These are phyloP conservation scores for Stagonosporopsis rhizophila DNA, from an alignment of 2,329 filamentous ascomycete genomes.

Conservation along the genomic window DNA sequence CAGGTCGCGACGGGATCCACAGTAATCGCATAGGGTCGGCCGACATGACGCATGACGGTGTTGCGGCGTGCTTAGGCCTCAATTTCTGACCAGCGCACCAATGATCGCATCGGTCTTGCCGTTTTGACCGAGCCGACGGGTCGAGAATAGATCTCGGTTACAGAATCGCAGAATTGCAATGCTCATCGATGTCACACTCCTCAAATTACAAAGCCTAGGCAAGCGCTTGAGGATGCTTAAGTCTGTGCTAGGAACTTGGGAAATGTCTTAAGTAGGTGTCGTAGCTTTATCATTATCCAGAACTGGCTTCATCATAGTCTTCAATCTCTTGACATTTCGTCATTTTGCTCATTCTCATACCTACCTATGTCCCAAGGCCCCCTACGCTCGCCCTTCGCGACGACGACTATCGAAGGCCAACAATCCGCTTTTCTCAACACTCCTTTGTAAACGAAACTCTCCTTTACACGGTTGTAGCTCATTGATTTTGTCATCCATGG, in stretches of 20 bases:
- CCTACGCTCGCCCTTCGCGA: neutral
- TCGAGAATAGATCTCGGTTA: constrained; percentile 11
- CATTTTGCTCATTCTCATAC: neutral
- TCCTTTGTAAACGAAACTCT: neutral
- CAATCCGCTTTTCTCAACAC: neutral
- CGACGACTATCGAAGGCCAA: neutral
- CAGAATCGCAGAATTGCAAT: neutral
- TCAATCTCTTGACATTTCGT: neutral
- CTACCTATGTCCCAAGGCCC: neutral
- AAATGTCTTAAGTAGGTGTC: constrained; percentile 2
- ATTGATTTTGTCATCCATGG: neutral
- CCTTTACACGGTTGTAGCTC: neutral
- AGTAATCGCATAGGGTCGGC: neutral
- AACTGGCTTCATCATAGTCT: neutral
- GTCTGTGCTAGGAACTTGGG: neutral
- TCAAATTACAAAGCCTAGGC: constrained; percentile 8
- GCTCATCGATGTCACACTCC: constrained; percentile 1
- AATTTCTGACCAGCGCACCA: constrained; percentile 2
- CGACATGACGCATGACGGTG: constrained; percentile 9
- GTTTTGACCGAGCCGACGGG: neutral
- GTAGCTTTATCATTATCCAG: neutral
- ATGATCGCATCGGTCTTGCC: constrained; percentile 7
- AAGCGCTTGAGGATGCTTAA: constrained; percentile 11
- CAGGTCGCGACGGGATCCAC: constrained; percentile 1
- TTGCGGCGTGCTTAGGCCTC: constrained; percentile 6